Percentiles rank a stretch among this genome's conserved stretches.
These are phyloP conservation scores for Pseudopediastrum boryanum DNA, from an alignment of 139 green algal species.

Conservation along the genomic window DNA sequence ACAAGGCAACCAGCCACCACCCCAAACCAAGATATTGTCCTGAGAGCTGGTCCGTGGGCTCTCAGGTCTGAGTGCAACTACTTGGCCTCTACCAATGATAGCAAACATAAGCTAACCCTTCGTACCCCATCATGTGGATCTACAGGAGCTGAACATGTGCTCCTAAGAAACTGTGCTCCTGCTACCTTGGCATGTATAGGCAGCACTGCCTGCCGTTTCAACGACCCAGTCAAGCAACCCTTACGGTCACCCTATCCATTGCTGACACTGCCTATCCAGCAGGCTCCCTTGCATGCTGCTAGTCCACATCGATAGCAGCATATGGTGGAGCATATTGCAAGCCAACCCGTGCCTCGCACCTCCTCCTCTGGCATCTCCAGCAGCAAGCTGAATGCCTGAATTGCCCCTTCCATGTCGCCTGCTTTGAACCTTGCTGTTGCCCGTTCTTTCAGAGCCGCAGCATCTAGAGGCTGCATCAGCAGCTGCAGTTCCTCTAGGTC, in stretches of 20 bases:
- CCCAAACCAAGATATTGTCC: not conserved
- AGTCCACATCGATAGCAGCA: not conserved
- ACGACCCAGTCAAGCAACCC: not conserved
- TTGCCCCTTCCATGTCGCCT: conserved; percentile 45
- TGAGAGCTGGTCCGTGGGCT: not conserved
- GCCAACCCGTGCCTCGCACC: not conserved
- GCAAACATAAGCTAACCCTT: no score
- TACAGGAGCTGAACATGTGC: no score
- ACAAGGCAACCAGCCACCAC: no score
- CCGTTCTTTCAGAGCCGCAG: conserved; percentile 40
- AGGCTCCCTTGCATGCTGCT: not conserved
- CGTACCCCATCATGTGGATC: no score
- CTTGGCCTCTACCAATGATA: no score
- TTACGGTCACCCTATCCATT: conserved; percentile 2
- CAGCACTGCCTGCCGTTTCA: not conserved
- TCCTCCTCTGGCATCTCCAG: conserved; percentile 31
- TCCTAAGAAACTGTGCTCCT: not conserved
- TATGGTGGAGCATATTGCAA: not conserved
- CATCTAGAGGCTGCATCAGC: conserved; percentile 22
- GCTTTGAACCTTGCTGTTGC: conserved; percentile 45
- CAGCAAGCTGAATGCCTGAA: conserved; percentile 42
- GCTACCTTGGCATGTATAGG: not conserved
- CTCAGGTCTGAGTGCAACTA: no score
- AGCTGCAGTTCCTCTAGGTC: conserved; percentile 45
- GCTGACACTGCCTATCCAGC: not conserved